Evolutionary conservation across 2,329 filamentous ascomycete genomes (phyloP), one percentile per base, ranked within the genome.

Genomic region (Eutypella sp.): DNA sequence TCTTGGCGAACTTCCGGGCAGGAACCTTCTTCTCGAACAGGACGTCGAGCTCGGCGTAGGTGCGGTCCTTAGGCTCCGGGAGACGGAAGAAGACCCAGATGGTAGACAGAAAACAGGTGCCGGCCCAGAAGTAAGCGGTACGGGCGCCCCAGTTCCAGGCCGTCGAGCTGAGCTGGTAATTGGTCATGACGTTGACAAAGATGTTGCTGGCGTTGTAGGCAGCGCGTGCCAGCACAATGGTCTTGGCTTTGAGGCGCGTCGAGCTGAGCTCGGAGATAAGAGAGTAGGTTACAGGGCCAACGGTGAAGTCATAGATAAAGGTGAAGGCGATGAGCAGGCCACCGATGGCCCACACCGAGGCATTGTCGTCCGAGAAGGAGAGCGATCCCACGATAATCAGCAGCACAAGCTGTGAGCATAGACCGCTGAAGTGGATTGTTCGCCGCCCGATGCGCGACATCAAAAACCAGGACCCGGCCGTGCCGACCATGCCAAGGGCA

Each of bases 281-380:
- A 1, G 69, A 69, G 57, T 78, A 81, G 4, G 72, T 72, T 7
- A 78, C 70, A 0, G 77, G 76, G 0, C 78, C 79, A 11, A 80
- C 69, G 1, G 75, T 74, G 45, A 74, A 68, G 61, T 76, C 74
- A 59, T 80, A 81, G 2, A 73, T 63, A 44, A 78, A 74, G 0
- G 73, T 76, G 52, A 74, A 78, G 33, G 76, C 57, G 36, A 81
- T 67, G 4, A 79, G 63, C 56, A 81, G 55, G 49, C 67, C 54
- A 24, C 70, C 69, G 37, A 76, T 59, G 49, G 73, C 65, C 64
- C 71, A 73, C 13, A 71, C 56, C 1, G 66, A 63, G 2, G 51
- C 51, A 38, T 66, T 67, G 9, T 55, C 43, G 1, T 52, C 49
- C 15, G 65, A 59, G 46, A 70, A 70, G 2, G 67, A 67, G 0